These are phyloP conservation scores for Cercophora scortea DNA, from an alignment of 495 filamentous ascomycete genomes.

Conservation along the genomic window DNA sequence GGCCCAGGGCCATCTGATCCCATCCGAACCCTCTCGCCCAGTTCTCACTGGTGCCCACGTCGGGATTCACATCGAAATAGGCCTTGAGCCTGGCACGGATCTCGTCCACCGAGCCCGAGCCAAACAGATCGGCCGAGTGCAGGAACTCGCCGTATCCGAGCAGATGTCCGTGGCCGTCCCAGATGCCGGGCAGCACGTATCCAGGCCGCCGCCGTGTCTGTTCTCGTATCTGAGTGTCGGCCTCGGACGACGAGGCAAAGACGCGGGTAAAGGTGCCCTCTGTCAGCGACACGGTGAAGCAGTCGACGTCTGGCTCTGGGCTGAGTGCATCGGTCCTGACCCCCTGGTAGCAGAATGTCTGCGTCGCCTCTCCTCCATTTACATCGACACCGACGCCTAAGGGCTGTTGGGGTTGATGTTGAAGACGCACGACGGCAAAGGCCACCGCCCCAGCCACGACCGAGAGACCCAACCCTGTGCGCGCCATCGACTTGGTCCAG, in stretches of 20 bases:
- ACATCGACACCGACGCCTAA: not conserved
- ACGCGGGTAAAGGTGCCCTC: conserved; percentile 24
- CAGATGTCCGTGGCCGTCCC: conserved; percentile 60
- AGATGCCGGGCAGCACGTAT: conserved; percentile 51
- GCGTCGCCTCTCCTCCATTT: not conserved
- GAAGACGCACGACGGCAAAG: conserved; percentile 1
- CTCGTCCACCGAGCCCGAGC: conserved; percentile 39
- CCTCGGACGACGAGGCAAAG: conserved; percentile 8
- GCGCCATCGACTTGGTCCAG: conserved; percentile 2
- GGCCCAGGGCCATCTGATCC: conserved; percentile 55
- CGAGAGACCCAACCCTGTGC: conserved; percentile 8
- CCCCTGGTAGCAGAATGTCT: conserved; percentile 28
- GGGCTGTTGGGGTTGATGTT: not conserved
- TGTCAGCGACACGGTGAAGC: conserved; percentile 32
- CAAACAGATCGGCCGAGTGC: conserved; percentile 52
- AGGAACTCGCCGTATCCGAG: conserved; percentile 57
- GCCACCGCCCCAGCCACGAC: conserved; percentile 9
- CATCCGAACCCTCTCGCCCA: conserved; percentile 57
- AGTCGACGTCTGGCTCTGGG: conserved; percentile 20
- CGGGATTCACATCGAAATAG: conserved; percentile 35
- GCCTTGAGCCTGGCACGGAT: conserved; percentile 35
- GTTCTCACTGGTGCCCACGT: conserved; percentile 33
- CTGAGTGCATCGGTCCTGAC: conserved; percentile 22
- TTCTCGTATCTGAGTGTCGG: not conserved
- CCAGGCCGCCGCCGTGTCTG: conserved; percentile 15